Base-by-base conservation (phyloP, 139 green algal genomes). In the Spirogloea muscicola region DNA sequence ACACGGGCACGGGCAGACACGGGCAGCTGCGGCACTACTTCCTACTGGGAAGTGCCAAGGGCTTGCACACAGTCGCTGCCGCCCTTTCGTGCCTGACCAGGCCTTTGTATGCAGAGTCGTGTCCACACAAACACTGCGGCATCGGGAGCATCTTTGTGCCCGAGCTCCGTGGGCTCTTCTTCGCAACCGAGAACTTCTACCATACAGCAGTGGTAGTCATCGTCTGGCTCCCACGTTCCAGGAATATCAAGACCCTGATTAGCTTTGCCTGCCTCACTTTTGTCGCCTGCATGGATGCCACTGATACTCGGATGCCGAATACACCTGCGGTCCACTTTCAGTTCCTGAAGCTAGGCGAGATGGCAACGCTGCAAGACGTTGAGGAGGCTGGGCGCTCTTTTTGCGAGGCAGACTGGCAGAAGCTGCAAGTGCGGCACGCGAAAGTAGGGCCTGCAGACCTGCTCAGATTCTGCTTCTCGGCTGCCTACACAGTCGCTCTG, bases 121-220 rank as follows among this genome's bases (percentile, higher is more conserved):
- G 73, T 6, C 21, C 59, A n/a, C 33, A 68, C 41, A 31, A 9
- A 1, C 33, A n/a, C 42, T 81, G 73, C 43, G 42, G 43, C 4
- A 42, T 81, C 37, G 55, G 43, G 33, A 36, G 63, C 1, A 40
- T 40, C 4, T 72, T 68, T 38, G 38, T 39, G 18, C 75, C 75
- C 27, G 36, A 40, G 27, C 41, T 82, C 4, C 4, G 41, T 0
- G 75, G 75, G 21, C 13, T 48, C 49, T 79, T 83, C 43, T 31
- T 83, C 13, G 76, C 76, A 1, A 83, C 76, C 4, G 76, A 83
- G 31, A 83, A 83, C 44, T 83, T 83, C 41, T 65, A 62, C 39
- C 65, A 83, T 58, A 83, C 76, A 65, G 57, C 57, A n/a, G 13
- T 65, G 57, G 13, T 13, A 13, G 29, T 65, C 57, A 13, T 46